These are phyloP conservation scores for Diaporthe australafricana DNA, from an alignment of 2,329 filamentous ascomycete genomes.

Conservation along the genomic window DNA sequence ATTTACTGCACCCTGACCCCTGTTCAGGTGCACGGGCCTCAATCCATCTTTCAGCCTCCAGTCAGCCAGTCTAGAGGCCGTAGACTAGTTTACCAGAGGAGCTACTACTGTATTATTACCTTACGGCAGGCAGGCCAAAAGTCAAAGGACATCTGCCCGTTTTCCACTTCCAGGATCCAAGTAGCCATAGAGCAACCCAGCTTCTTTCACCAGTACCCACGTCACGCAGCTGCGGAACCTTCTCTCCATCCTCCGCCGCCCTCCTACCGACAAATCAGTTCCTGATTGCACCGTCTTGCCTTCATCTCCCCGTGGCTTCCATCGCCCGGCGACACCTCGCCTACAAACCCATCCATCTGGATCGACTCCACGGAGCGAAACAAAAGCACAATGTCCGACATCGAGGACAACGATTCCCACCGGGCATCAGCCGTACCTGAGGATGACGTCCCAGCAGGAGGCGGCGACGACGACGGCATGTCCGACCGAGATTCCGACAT, in stretches of 20 bases:
- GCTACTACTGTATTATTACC: no score
- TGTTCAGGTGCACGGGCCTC: not conserved
- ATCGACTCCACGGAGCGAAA: not conserved
- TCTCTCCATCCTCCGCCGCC: not conserved
- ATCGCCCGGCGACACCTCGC: conserved; percentile 6
- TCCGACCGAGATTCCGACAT: conserved; percentile 70
- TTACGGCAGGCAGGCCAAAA: not conserved
- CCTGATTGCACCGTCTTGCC: not conserved
- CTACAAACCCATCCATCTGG: not conserved
- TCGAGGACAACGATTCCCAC: conserved; percentile 33
- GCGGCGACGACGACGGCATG: conserved; percentile 44
- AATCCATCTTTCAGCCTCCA: not conserved
- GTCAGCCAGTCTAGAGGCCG: not conserved
- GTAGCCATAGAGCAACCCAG: not conserved
- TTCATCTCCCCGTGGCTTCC: not conserved
- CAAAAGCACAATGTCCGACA: conserved; percentile 46
- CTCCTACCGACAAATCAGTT: not conserved
- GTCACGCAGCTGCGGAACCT: not conserved
- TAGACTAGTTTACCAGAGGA: no score
- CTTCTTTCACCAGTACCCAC: not conserved
- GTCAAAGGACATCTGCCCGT: not conserved
- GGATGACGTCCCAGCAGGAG: conserved; percentile 25
- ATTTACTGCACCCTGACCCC: not conserved
- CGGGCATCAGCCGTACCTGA: conserved; percentile 20
- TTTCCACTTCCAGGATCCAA: conserved; percentile 9